These are phyloP conservation scores for Beauveria brongniartii DNA, from an alignment of 2,329 filamentous ascomycete species.

Conservation along the genomic window DNA sequence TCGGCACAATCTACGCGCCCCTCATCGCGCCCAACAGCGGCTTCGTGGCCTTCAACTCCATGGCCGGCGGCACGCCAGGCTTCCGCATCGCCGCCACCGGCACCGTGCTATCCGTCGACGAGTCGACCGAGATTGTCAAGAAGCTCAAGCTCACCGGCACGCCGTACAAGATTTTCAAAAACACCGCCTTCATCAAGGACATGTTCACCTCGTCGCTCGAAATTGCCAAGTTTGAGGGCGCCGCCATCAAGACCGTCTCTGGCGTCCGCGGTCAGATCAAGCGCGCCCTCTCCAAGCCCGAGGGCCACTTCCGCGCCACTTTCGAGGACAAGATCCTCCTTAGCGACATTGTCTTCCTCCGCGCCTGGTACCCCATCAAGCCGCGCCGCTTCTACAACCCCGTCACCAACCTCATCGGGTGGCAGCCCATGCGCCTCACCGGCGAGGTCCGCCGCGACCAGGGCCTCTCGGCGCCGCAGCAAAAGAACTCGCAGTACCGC, in stretches of 20 bases:
- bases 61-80: conserved; percentile 75
- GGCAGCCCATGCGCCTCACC: conserved; percentile 90
- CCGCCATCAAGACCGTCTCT: conserved; percentile 90
- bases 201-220: conserved; percentile 94
- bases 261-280: conserved; percentile 97
- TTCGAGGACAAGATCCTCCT: conserved; percentile 98
- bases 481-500: conserved; percentile 81
- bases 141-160: conserved; percentile 93
- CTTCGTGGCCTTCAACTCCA: conserved; percentile 87
- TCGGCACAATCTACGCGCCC: conserved; percentile 89
- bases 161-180: conserved; percentile 98
- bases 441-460: conserved; percentile 79
- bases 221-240: conserved; percentile 97
- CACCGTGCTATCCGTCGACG: conserved; percentile 87
- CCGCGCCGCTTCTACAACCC: conserved; percentile 96
- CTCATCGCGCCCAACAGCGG: conserved; percentile 93
- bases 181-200: conserved; percentile 96
- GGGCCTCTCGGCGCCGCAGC: conserved; percentile 65
- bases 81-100: conserved; percentile 94
- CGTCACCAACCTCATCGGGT: conserved; percentile 85
- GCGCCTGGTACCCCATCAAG: conserved; percentile 94
- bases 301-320: conserved; percentile 91
- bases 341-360: conserved; percentile 91
- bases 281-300: conserved; percentile 82
- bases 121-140: conserved; percentile 96